A percentile compares a stretch with the other conserved stretches of the same genome.
These are phyloP conservation scores for Conticribra guillardii DNA, from an alignment of 108 stramenopile genomes.

Conservation along the genomic window DNA sequence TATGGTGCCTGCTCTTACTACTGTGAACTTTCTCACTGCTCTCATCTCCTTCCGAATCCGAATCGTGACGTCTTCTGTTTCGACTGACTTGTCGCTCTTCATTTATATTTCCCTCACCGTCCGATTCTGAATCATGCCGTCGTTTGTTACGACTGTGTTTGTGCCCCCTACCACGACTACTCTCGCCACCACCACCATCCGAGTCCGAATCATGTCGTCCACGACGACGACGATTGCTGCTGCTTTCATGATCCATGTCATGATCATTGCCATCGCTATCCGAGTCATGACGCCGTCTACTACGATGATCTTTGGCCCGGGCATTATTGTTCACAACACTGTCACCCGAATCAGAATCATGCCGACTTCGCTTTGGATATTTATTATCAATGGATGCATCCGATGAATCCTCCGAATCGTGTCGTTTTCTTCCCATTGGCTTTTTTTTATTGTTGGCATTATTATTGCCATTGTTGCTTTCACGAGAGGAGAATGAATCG, in stretches of 20 bases:
- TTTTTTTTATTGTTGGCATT: background rate
- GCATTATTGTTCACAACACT: too few species aligned
- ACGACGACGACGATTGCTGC: background rate
- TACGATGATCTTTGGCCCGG: too few species aligned
- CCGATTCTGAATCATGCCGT: slow-evolving; percentile 14
- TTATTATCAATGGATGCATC: slow-evolving; percentile 1
- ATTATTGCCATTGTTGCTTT: background rate
- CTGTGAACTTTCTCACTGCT: background rate
- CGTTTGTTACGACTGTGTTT: too few species aligned
- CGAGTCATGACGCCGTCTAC: too few species aligned
- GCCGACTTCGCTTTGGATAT: background rate
- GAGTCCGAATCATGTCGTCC: slow-evolving; percentile 8
- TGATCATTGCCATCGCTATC: background rate
- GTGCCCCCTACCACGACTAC: background rate
- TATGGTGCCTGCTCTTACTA: background rate
- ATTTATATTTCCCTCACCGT: background rate
- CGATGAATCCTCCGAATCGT: slow-evolving; percentile 25
- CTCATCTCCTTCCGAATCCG: slow-evolving; percentile 5
- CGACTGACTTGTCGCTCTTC: too few species aligned
- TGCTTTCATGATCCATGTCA: background rate
- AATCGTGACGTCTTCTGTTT: slow-evolving; percentile 18
- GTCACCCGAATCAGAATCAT: slow-evolving; percentile 3
- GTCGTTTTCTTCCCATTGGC: slow-evolving; percentile 6
- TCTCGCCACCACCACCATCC: background rate
- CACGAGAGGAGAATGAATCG: slow-evolving; percentile 13